Percentiles rank a stretch among this genome's conserved stretches.
Conservation (phyloP, 805 yeast species). For the Brettanomyces bruxellensis region DNA sequence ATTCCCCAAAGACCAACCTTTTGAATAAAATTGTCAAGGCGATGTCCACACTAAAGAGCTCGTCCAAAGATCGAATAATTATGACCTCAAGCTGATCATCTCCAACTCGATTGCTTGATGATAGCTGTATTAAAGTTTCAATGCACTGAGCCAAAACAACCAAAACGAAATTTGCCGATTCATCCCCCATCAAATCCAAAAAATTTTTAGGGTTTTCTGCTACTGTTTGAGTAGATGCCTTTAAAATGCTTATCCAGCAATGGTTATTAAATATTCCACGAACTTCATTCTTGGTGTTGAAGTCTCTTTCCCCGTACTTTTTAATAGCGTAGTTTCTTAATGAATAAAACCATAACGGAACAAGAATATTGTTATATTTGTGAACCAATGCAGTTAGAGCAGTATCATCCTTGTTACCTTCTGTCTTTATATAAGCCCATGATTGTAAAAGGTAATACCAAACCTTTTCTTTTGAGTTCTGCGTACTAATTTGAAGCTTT, state of each 20-base stretch:
- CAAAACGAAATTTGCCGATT: conserved; percentile 59
- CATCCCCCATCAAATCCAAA: conserved; percentile 42
- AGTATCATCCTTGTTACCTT: conserved; percentile 24
- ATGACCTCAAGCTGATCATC: conserved; percentile 16
- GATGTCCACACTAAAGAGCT: conserved; percentile 47
- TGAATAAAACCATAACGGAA: conserved; percentile 72
- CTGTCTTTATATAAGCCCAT: conserved; percentile 48
- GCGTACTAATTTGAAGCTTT: conserved; percentile 39
- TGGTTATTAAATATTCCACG: conserved; percentile 38
- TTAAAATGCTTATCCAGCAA: conserved; percentile 69
- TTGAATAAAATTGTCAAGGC: conserved; percentile 53
- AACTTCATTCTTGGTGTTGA: conserved; percentile 29
- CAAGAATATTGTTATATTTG: conserved; percentile 50
- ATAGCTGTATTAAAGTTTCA: conserved; percentile 52
- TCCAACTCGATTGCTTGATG: conserved; percentile 12
- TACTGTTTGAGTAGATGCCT: conserved; percentile 61
- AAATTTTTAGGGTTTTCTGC: conserved; percentile 40
- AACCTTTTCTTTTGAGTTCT: conserved; percentile 40
- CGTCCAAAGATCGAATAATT: conserved; percentile 42
- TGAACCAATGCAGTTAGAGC: conserved; percentile 42
- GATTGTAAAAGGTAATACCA: conserved; percentile 56
- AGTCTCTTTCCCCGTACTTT: conserved; percentile 37
- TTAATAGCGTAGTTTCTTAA: conserved; percentile 66
- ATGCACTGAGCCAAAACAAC: conserved; percentile 78
- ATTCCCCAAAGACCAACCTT: conserved; percentile 64